Evolutionary conservation across 2,329 filamentous ascomycete genomes (phyloP).

Genomic region (Coleophoma eucalyptorum): DNA sequence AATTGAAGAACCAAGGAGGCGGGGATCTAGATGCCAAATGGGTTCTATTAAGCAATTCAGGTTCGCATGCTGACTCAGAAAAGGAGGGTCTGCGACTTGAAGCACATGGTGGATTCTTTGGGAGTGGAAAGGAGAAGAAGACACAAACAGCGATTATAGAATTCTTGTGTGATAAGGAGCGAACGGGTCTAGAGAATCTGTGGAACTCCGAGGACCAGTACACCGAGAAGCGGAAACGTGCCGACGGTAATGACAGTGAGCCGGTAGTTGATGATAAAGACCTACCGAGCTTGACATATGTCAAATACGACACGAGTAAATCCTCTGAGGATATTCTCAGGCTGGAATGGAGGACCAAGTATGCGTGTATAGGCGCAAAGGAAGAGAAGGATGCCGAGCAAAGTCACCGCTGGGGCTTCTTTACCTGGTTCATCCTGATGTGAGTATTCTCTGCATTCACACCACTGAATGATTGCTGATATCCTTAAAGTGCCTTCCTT

Average conservation of each 20-base stretch:
- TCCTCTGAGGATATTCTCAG: slow-evolving; percentile 58
- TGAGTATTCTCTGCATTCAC: slow-evolving; percentile 45
- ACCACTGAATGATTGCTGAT: slow-evolving; percentile 4
- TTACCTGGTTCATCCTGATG: slow-evolving; percentile 96
- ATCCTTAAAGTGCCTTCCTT: slow-evolving; percentile 71
- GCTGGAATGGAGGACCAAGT: slow-evolving; percentile 82
- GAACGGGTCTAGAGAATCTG: slow-evolving; percentile 71
- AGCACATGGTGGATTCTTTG: slow-evolving; percentile 53
- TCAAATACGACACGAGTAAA: slow-evolving; percentile 63
- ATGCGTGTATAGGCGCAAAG: slow-evolving; percentile 68
- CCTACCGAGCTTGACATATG: slow-evolving; percentile 67
- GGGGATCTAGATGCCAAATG: slow-evolving; percentile 60
- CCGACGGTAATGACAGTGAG: slow-evolving; percentile 27
- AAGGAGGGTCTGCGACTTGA: slow-evolving; percentile 71
- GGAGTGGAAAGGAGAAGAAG: slow-evolving; percentile 47
- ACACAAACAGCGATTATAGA: slow-evolving; percentile 75
- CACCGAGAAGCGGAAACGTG: slow-evolving; percentile 30
- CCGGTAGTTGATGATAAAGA: slow-evolving; percentile 21
- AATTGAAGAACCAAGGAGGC: slow-evolving; percentile 56
- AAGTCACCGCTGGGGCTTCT: slow-evolving; percentile 81
- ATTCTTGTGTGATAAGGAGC: slow-evolving; percentile 73
- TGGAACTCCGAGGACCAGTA: slow-evolving; percentile 54
- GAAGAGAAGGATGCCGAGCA: slow-evolving; percentile 34
- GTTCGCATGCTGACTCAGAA: slow-evolving; percentile 59
- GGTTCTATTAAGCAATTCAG: slow-evolving; percentile 61